Conservation (phyloP, 2,329 filamentous ascomycete genomes). For the Rhynchosporium secalis region DNA sequence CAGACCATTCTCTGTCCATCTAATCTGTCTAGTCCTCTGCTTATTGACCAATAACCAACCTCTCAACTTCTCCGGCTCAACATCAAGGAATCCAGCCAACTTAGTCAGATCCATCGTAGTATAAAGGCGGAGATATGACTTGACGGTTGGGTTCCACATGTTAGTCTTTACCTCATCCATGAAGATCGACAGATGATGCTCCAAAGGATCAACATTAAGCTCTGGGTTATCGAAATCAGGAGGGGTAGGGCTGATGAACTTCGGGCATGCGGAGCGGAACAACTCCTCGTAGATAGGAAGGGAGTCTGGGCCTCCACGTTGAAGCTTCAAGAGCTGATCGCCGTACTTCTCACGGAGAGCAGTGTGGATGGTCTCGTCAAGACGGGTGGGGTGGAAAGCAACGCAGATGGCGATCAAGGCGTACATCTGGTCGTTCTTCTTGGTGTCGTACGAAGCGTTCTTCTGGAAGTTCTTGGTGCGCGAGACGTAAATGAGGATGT, state of each 20-base stretch:
- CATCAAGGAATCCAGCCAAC: constrained; percentile 93
- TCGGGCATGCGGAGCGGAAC: constrained; percentile 96
- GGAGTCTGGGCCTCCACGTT: constrained; percentile 91
- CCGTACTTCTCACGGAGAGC: constrained; percentile 98
- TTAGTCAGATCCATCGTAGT: constrained; percentile 99
- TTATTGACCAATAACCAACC: constrained; percentile 96
- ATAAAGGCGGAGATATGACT: constrained; percentile 98
- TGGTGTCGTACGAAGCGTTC: constrained; percentile 96
- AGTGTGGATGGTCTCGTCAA: constrained; percentile 99
- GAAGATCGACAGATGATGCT: constrained; percentile 96
- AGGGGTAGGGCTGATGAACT: constrained; percentile 97
- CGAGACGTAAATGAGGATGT: constrained; percentile 98
- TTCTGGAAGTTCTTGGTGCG: constrained; percentile 99
- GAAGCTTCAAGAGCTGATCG: constrained; percentile 94
- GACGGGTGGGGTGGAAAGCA: constrained; percentile 92
- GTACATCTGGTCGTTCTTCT: constrained; percentile 99
- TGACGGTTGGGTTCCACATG: constrained; percentile 96
- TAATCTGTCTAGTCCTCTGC: constrained; percentile 94
- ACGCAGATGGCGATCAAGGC: constrained; percentile 98
- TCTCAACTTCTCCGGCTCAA: constrained; percentile 92
- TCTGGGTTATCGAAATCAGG: constrained; percentile 97
- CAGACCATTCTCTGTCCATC: constrained; percentile 88
- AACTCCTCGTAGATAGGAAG: constrained; percentile 98
- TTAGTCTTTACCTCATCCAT: constrained; percentile 99
- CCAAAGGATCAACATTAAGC: constrained; percentile 92